Evolutionary conservation across 176 grass and related monocot genomes (phyloP), one percentile per base, ranked within the genome.

Genomic region (Zoysia pacifica): DNA sequence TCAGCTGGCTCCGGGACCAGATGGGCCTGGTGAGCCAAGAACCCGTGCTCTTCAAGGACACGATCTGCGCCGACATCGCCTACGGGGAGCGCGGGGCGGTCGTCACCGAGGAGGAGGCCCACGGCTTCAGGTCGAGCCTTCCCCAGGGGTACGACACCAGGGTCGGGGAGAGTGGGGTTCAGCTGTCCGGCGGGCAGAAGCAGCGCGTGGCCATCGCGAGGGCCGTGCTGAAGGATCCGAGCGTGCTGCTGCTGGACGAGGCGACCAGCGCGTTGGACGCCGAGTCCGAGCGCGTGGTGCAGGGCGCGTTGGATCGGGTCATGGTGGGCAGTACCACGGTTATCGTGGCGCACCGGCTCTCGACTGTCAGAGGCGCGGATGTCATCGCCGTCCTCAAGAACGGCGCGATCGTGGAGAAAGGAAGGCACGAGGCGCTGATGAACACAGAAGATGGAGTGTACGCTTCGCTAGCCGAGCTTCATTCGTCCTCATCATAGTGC

Each of bases 141-240:
- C 93, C 90, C 61, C 82, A 90, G 18, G 93, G 93, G 52, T 96
- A 96, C n/a, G 87, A 96, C 47, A 96, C 93, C 20, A 70, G 51
- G 0, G 93, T 96, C 11, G 93, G 93, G 48, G 93, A 96, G 66
- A 83, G 87, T 20, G 93, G 93, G 10, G 37, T 89, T 1, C 93
- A 97, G 55, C 80, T 97, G 46, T 97, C 93, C 0, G 88, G 93
- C 52, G 93, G 93, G 16, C 93, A 97, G 80, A 97, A 93, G 83
- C 93, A 97, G 65, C 85, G 88, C 1, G 72, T 97, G 38, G 93
- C 88, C 12, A 93, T 97, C 5, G 93, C 90, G 1, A 84, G 93
- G 84, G 90, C 90, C 64, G 77, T 97, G 76, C 67, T 93, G 42
- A 97, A 97, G 50, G 75, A 93, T 28, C 93, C 93, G 11, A 92